Base-by-base conservation (phyloP, 352 stramenopile species). In the Globisporangium nunn region DNA sequence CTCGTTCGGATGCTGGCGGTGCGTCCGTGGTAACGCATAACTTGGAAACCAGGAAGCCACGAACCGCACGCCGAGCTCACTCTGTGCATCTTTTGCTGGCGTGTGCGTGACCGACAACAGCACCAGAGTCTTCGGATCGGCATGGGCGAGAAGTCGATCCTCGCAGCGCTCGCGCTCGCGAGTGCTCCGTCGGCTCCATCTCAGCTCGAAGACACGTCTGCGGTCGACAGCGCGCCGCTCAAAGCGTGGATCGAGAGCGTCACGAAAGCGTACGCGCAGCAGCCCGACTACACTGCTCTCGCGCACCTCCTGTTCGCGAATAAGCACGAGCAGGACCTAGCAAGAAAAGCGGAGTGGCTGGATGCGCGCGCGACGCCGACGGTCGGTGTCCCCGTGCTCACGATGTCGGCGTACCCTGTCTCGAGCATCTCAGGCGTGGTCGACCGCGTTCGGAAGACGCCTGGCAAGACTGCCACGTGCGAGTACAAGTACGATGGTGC, bases 401-500 rank as follows among this genome's bases (percentile, higher is more conserved):
- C 83, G 6, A 93, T 93, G 83, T 78, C 79, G 23, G 83, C 81
- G 17, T 90, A 91, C 47, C 81, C 83, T 7, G 70, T 86, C 35
- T 70, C 67, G 30, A 91, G 78, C 58, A 61, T 93, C n/a, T 49
- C 56, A 0, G 60, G 72, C 6, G 70, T 85, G 4, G 15, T 87
- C 14, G 61, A 63, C 29, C 80, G 78, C n/a, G 68, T 86, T 2
- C 50, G 31, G 1, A 88, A 85, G 50, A 71, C 66, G 30, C 49
- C 54, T 6, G 52, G 52, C 29, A 55, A 54, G 44, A 65, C 59
- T 17, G 81, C 77, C 12, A 83, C 81, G 5, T 90, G 80, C 50
- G 83, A 93, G 52, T 91, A 74, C 75, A 93, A 93, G 59, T 93
- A 93, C 58, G 83, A 93, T 62, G 83, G 83, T 23, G 83, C 81